These are phyloP conservation scores for Tribonema minus DNA, from an alignment of 108 stramenopile genomes.

Conservation along the genomic window DNA sequence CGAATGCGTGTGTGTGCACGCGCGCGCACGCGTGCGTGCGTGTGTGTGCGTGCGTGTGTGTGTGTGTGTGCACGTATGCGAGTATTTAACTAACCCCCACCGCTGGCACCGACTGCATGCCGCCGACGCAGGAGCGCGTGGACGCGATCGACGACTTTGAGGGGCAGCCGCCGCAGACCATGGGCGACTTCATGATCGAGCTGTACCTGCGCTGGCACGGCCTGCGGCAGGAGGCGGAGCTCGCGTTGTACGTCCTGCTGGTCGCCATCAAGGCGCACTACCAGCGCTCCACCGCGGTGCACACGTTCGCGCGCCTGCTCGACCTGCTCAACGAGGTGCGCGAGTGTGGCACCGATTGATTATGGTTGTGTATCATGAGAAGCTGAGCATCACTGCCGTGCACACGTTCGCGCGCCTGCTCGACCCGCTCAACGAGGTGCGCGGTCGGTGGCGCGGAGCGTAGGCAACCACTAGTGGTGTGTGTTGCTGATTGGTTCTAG, in stretches of 20 bases:
- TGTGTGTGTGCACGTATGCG: too few relatives aligned
- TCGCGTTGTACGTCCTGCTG: slow-evolving; percentile 46
- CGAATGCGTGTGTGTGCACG: too few relatives aligned
- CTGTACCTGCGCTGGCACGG: slow-evolving; percentile 46
- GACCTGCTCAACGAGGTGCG: slow-evolving; percentile 19
- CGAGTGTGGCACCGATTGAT: neutral
- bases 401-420: slow-evolving; percentile 38
- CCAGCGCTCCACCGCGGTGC: slow-evolving; percentile 27
- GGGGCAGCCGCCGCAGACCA: slow-evolving; percentile 43
- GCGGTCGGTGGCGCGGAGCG: too few relatives aligned
- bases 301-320: slow-evolving; percentile 42
- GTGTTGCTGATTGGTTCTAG: slow-evolving; percentile 3
- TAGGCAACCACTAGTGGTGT: too few relatives aligned
- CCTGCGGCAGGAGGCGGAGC: slow-evolving; percentile 46
- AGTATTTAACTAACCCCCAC: too few relatives aligned
- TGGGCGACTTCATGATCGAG: slow-evolving; percentile 54
- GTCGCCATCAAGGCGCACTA: slow-evolving; percentile 43
- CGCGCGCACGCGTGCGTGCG: too few relatives aligned
- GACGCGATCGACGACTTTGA: slow-evolving; percentile 39
- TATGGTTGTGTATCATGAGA: slow-evolving; percentile 24
- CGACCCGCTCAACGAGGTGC: slow-evolving; percentile 13
- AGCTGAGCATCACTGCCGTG: slow-evolving; percentile 12
- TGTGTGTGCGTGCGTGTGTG: too few relatives aligned
- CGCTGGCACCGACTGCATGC: too few relatives aligned
- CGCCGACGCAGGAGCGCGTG: slow-evolving; percentile 23